Base-by-base conservation (phyloP, 2,329 filamentous ascomycete genomes). In the Sordariomycetes sp. region DNA sequence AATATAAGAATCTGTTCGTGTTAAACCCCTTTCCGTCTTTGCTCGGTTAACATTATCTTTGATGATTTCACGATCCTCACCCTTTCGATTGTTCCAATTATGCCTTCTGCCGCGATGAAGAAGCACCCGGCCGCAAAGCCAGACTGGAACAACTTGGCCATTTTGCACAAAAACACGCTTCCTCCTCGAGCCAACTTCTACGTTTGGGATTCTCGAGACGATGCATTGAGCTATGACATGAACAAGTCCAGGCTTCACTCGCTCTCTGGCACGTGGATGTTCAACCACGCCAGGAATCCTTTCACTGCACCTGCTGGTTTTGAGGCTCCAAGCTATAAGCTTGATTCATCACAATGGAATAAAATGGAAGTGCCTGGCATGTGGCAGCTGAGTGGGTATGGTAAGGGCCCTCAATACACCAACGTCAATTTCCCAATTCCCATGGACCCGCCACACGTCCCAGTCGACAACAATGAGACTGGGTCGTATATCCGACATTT, bases 361-460 rank as follows among this genome's bases (percentile, higher is more conserved):
- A 75, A 72, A 64, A 55, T 58, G 14, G 58, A 66, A 8, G 79
- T 84, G 1, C 79, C 79, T 0, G 75, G 75, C 4, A 73, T 78
- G 47, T 85, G 80, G 80, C 79, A 84, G 53, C 58, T 82, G 5
- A 75, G 84, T 53, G 79, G 79, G 18, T 74, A 77, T 46, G 79
- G 79, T 10, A 53, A 62, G 33, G n/a, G n/a, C n/a, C 80, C 80
- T 0, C 75, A 79, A 42, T 84, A 85, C 47, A 83, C 79, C 8
- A 85, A 84, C 43, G 65, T 79, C 18, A 64, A 73, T 33, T 84
- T 69, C 39, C 79, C 77, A 0, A 76, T 83, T 37, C 77, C 76
- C 1, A 72, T 78, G 2, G 69, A 71, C 39, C 79, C 80, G 12
- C 80, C 80, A 0, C 65, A 64, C 0, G 67, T 79, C 32, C n/a